These are phyloP conservation scores for Apiotrichum brassicae DNA, from an alignment of 1,284 basidiomycete species.

Conservation along the genomic window DNA sequence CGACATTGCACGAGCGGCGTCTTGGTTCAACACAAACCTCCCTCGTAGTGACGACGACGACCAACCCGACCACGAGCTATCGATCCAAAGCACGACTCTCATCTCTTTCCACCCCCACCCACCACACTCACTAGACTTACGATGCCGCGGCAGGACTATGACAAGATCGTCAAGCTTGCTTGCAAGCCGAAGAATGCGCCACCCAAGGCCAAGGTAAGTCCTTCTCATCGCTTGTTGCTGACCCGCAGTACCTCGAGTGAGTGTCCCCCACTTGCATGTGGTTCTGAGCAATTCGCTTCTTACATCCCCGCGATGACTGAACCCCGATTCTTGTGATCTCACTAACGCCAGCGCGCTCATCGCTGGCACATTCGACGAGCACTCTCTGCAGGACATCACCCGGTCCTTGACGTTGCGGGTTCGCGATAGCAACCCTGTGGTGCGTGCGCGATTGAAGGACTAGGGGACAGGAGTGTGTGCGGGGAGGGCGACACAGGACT, in stretches of 20 bases:
- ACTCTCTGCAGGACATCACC: constrained; percentile 84
- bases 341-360: constrained; percentile 68
- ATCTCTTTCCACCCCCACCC: background rate
- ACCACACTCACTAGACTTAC: background rate
- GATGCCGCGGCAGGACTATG: constrained; percentile 15
- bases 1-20: too few relatives aligned
- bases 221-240: background rate
- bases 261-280: constrained; percentile 13
- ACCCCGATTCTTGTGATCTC: too few relatives aligned
- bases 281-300: too few relatives aligned
- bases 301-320: too few relatives aligned
- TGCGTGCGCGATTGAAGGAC: constrained; percentile 47
- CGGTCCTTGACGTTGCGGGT: constrained; percentile 75
- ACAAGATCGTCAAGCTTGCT: constrained; percentile 66
- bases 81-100: too few relatives aligned
- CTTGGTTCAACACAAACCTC: too few relatives aligned
- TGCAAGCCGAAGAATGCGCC: constrained; percentile 91
- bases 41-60: too few relatives aligned
- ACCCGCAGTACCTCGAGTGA: constrained; percentile 45
- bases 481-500: too few relatives aligned
- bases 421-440: constrained; percentile 81
- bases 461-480: too few relatives aligned
- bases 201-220: constrained; percentile 78
- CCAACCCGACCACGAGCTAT: too few relatives aligned
- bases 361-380: constrained; percentile 89